Evolutionary conservation across 2,329 filamentous ascomycete species (phyloP), one percentile per base, ranked within the genome.

Genomic region (Sporothrix pseudoabietina): DNA sequence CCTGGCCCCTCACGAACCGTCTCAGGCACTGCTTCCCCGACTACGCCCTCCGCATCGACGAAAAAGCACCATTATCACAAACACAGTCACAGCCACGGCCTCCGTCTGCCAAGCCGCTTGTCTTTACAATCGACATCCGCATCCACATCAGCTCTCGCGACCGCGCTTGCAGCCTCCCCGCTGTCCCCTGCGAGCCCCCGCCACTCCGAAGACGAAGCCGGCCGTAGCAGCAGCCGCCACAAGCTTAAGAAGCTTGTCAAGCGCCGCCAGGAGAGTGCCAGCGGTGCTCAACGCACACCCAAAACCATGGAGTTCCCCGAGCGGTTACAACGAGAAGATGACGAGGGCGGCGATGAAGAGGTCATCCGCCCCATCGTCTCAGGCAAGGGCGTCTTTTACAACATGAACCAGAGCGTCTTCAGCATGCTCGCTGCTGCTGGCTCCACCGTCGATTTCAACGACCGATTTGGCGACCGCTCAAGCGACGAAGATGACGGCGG

Each of bases 381-480:
- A 73, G 83, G 82, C 52, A 82, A 83, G 16, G 83, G 85, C 75
- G 84, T 87, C 80, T 86, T 87, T 74, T 84, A 89, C 82, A 93
- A 94, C 79, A 93, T 97, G 90, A 96, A 97, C 81, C 94, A 97
- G 85, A 97, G 93, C 76, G 91, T 98, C 72, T 97, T 98, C 81
- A 94, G 94, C 71, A 89, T 98, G 82, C 94, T 98, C 77, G 93
- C 94, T 7, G 93, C 94, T 19, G 94, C 94, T 52, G 93, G 94
- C 7, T 94, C 93, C 41, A 90, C 89, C 74, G 90, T 92, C 70
- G 92, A 97, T 82, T 94, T 97, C 79, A 91, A 93, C 80, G 88
- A 92, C 74, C 89, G 92, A 52, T 95, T 96, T 80, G 92, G 94
- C 78, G 91, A 84, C 69, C 86, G 92, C 76, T 94, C 92, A 55